phyloP scores from a whole-genome alignment of 345 rosid species.

The Eucalyptus paniculata region DNA sequence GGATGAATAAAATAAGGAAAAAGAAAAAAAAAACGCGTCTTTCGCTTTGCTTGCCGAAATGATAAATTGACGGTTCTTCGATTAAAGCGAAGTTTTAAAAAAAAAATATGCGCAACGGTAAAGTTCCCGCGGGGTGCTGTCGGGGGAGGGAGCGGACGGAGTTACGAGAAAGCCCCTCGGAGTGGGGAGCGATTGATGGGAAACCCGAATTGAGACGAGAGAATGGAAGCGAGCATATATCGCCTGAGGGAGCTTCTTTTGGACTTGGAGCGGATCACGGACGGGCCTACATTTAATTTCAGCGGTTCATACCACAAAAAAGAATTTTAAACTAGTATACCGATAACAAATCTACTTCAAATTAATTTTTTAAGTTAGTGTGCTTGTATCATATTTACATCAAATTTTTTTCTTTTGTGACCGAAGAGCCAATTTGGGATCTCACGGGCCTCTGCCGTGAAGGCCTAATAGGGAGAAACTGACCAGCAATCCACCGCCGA shows the following conservation, averaged over 20 bases:
- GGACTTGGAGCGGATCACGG: background rate
- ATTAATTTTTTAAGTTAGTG: background rate
- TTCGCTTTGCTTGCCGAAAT: background rate
- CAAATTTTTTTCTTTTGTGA: background rate
- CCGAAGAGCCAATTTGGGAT: too few species aligned
- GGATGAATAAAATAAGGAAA: background rate
- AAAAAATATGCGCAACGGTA: background rate
- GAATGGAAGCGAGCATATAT: background rate
- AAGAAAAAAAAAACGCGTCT: background rate
- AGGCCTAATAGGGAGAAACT: too few species aligned
- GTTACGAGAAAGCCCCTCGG: background rate
- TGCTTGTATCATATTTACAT: rapidly evolving
- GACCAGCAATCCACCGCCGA: too few species aligned
- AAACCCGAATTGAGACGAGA: background rate
- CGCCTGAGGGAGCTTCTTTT: background rate
- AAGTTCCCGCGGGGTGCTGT: background rate
- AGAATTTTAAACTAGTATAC: background rate
- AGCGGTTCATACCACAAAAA: background rate
- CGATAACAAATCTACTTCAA: rapidly evolving
- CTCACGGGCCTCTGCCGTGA: too few species aligned
- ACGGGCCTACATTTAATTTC: background rate
- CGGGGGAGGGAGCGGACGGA: background rate
- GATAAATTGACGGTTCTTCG: background rate
- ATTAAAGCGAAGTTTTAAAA: background rate
- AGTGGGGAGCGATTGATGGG: background rate